Conservation (phyloP, 2,329 filamentous ascomycete genomes). For the Penicillium sclerotigenum region DNA sequence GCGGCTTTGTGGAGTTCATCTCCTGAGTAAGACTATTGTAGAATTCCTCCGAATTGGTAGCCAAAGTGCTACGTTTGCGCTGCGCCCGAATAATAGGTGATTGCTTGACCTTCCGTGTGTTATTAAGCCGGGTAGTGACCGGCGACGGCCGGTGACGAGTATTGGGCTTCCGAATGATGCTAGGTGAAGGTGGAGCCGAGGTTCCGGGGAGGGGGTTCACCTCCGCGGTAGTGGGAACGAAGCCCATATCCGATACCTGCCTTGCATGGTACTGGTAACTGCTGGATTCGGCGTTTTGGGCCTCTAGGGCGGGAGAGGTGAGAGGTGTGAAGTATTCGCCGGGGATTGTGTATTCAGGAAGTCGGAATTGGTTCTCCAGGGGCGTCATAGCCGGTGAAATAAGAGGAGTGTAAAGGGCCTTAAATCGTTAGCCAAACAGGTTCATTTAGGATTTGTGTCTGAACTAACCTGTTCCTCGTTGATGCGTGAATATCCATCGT, state of each 20-base stretch:
- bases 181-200: constrained; percentile 27
- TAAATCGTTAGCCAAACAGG: background rate
- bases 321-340: constrained; percentile 51
- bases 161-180: constrained; percentile 37
- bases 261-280: constrained; percentile 36
- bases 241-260: constrained; percentile 40
- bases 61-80: constrained; percentile 37
- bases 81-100: constrained; percentile 46
- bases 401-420: constrained; percentile 50
- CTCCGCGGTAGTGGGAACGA: constrained; percentile 44
- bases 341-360: constrained; percentile 48
- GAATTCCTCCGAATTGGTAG: constrained; percentile 35
- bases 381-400: constrained; percentile 52
- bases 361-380: constrained; percentile 46
- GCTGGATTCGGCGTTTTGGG: constrained; percentile 39
- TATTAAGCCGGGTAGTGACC: constrained; percentile 30
- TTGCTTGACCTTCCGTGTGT: constrained; percentile 41
- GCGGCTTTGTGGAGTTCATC: constrained; percentile 22
- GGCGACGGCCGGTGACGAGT: constrained; percentile 35
- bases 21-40: constrained; percentile 39
- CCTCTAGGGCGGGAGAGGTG: constrained; percentile 51
- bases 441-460: background rate
- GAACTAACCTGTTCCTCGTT: constrained; percentile 44
- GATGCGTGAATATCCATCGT: constrained; percentile 44
- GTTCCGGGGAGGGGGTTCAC: constrained; percentile 31